These are phyloP conservation scores for Acmispon strigosus DNA, from an alignment of 306 rosid genomes.

Conservation along the genomic window DNA sequence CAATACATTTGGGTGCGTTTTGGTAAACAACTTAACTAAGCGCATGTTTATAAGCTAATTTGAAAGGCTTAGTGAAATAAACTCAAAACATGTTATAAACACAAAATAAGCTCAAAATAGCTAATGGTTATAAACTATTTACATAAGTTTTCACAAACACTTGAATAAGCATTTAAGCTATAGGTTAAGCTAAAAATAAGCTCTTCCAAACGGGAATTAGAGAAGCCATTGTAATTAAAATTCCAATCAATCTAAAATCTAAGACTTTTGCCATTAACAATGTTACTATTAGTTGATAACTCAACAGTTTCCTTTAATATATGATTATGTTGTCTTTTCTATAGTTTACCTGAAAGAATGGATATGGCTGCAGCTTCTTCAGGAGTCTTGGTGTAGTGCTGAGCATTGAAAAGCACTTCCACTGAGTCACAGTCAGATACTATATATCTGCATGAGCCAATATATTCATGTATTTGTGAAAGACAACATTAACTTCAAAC, in stretches of 20 bases:
- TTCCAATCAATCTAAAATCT: neutral
- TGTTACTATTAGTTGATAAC: no score
- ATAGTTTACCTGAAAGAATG: conserved; percentile 62
- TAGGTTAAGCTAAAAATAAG: no score
- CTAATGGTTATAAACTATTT: no score
- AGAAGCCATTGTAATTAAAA: neutral
- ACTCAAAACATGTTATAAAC: no score
- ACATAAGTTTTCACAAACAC: no score
- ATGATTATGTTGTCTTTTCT: neutral
- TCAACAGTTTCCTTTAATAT: neutral
- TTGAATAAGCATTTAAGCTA: no score
- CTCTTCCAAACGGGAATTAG: no score
- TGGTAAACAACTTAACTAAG: no score
- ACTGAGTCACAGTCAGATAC: conserved; percentile 96
- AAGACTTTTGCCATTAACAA: neutral
- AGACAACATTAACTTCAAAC: neutral
- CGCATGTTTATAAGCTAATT: no score
- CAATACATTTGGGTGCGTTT: no score
- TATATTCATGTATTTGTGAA: neutral
- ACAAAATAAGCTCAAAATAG: no score
- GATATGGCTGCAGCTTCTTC: conserved; percentile 95
- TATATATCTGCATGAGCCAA: conserved; percentile 58
- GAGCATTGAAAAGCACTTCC: conserved; percentile 58
- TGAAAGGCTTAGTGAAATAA: no score
- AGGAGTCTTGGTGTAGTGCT: conserved; percentile 85